Conservation (phyloP, 2,329 filamentous ascomycete genomes). For the Byssothecium circinans region DNA sequence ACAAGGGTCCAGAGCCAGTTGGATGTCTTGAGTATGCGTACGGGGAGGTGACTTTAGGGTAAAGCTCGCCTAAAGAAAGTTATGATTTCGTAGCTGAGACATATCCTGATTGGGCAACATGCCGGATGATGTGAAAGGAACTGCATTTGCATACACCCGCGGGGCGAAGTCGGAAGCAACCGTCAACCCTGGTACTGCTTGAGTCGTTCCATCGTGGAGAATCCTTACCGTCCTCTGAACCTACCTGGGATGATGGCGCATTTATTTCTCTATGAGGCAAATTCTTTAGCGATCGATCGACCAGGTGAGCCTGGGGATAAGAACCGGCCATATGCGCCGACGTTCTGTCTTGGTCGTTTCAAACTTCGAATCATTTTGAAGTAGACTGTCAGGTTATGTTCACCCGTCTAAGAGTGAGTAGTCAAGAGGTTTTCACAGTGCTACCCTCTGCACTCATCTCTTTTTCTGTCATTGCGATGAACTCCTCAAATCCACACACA, state of each 20-base stretch:
- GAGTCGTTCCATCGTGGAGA: conserved; percentile 1
- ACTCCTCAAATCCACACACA: too few relatives aligned
- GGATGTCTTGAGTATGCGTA: neutral
- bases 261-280: neutral
- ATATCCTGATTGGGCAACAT: conserved; percentile 10
- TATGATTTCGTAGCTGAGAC: conserved; percentile 1
- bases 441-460: too few relatives aligned
- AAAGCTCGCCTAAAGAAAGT: conserved; percentile 5
- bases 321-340: too few relatives aligned
- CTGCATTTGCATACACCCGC: conserved; percentile 3
- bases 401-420: too few relatives aligned
- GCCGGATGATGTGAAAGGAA: conserved; percentile 15
- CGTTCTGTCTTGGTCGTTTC: too few relatives aligned
- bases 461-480: too few relatives aligned
- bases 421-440: too few relatives aligned
- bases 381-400: too few relatives aligned
- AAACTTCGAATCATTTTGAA: too few relatives aligned
- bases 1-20: conserved; percentile 4
- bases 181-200: too few relatives aligned
- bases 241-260: conserved; percentile 2
- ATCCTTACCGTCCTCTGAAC: neutral
- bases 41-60: conserved; percentile 4
- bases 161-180: neutral
- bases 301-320: neutral
- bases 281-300: neutral